These are phyloP conservation scores for Seiridium unicorne DNA, from an alignment of 2,329 filamentous ascomycete species.

Conservation along the genomic window DNA sequence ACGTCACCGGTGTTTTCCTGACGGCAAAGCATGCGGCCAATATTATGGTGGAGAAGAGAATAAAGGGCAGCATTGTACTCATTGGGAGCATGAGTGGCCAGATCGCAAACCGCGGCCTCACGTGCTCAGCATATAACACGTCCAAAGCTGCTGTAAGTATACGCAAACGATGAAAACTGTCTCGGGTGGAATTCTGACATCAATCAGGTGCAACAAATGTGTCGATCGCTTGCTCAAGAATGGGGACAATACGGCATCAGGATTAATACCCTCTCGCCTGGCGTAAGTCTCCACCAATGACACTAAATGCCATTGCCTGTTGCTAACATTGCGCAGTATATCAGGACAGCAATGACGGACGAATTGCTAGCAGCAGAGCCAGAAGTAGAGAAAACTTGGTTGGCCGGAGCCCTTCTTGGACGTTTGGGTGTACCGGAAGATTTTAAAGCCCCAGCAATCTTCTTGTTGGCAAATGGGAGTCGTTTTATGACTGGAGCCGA, in stretches of 20 bases:
- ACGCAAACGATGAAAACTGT: too few relatives aligned
- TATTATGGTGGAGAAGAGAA: constrained; percentile 43
- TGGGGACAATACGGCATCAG: constrained; percentile 63
- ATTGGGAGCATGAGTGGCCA: constrained; percentile 49
- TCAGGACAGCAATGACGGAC: constrained; percentile 47
- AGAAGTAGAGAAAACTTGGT: constrained; percentile 50
- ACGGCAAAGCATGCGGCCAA: constrained; percentile 69
- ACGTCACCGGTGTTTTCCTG: constrained; percentile 68
- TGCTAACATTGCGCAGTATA: constrained; percentile 26
- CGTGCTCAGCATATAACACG: constrained; percentile 62
- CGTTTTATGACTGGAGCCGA: constrained; percentile 58
- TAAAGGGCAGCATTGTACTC: constrained; percentile 46
- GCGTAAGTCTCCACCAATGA: constrained; percentile 20
- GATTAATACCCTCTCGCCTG: constrained; percentile 65
- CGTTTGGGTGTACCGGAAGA: constrained; percentile 54
- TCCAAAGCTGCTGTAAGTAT: constrained; percentile 49
- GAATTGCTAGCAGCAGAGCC: constrained; percentile 41
- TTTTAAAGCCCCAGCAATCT: constrained; percentile 56
- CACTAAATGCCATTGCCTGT: too few relatives aligned
- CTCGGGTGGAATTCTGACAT: too few relatives aligned
- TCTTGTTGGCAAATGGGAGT: constrained; percentile 55
- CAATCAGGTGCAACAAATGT: constrained; percentile 51
- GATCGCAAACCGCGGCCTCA: constrained; percentile 53
- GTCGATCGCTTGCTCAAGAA: constrained; percentile 58
- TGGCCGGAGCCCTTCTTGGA: constrained; percentile 51